Conservation (phyloP, 1,139 yeast genomes). For the Geotrichum cucujoidarum region DNA sequence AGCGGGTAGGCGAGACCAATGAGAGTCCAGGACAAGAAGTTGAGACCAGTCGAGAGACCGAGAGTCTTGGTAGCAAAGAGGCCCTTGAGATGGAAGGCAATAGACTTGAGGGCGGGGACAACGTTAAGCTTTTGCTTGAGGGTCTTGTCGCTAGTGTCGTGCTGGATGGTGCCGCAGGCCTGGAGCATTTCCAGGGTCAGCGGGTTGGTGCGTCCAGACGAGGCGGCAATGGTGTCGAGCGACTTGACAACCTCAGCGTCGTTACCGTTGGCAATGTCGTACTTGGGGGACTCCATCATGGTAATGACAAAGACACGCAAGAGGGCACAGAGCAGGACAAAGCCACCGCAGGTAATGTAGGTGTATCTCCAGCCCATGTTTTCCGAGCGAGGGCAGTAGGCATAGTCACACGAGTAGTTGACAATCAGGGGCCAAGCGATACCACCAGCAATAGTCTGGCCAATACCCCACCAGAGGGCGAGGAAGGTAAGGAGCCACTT, state of each 20-base stretch:
- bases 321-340: constrained; percentile 48
- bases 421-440: constrained; percentile 56
- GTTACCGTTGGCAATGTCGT: constrained; percentile 47
- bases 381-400: constrained; percentile 42
- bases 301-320: constrained; percentile 45
- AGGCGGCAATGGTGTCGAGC: constrained; percentile 27
- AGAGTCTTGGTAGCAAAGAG: constrained; percentile 42
- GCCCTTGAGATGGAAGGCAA: constrained; percentile 22
- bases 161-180: constrained; percentile 39
- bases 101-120: not conserved
- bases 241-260: constrained; percentile 44
- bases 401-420: constrained; percentile 43
- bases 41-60: constrained; percentile 41
- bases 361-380: constrained; percentile 62
- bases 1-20: constrained; percentile 52
- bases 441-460: constrained; percentile 53
- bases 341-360: constrained; percentile 50
- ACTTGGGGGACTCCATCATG: constrained; percentile 56
- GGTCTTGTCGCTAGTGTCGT: constrained; percentile 17
- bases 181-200: constrained; percentile 41
- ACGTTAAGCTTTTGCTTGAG: constrained; percentile 11
- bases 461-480: constrained; percentile 62
- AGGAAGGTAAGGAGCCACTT: constrained; percentile 53
- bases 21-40: constrained; percentile 46
- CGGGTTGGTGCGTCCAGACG: constrained; percentile 25